Evolutionary conservation across 139 green algal species (phyloP).

Genomic region (Zygnema circumcarinatum): DNA sequence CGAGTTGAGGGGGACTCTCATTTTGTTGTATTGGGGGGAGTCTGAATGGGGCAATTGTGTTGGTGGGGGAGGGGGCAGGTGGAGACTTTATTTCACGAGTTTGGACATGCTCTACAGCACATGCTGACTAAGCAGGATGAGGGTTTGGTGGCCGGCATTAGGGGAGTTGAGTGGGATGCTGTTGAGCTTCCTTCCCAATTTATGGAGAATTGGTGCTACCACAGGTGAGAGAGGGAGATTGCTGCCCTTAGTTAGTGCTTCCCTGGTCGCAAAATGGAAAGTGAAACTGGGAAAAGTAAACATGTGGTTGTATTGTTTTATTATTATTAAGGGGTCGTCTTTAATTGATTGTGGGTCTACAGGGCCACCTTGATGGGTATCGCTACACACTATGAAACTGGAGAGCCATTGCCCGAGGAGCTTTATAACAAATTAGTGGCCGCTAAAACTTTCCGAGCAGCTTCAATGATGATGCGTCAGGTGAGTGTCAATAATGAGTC

Average conservation of each 20-base stretch:
- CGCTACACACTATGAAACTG: conserved; percentile 87
- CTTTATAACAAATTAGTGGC: conserved; percentile 84
- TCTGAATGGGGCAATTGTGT: no score
- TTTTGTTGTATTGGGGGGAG: no score
- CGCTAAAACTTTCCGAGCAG: conserved; percentile 63
- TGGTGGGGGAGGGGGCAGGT: conserved; percentile 64
- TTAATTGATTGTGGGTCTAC: no score
- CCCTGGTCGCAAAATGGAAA: no score
- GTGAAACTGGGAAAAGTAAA: no score
- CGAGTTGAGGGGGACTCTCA: no score
- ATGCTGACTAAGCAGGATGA: conserved; percentile 80
- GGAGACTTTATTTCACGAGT: conserved; percentile 97
- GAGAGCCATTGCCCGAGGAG: conserved; percentile 87
- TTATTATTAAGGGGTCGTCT: no score
- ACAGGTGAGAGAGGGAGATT: conserved; percentile 58
- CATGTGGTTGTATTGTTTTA: no score
- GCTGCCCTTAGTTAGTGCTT: neutral
- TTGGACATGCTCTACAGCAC: conserved; percentile 90
- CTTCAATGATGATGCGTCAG: conserved; percentile 82
- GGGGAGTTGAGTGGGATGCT: conserved; percentile 91
- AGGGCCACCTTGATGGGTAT: conserved; percentile 79
- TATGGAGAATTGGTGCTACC: conserved; percentile 91
- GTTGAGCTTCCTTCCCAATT: conserved; percentile 89
- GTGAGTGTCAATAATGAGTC: no score
- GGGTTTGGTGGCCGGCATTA: conserved; percentile 87